Percentiles rank a stretch among this genome's conserved stretches.
Conservation (phyloP, 306 rosid genomes). For the Urtica urens region DNA sequence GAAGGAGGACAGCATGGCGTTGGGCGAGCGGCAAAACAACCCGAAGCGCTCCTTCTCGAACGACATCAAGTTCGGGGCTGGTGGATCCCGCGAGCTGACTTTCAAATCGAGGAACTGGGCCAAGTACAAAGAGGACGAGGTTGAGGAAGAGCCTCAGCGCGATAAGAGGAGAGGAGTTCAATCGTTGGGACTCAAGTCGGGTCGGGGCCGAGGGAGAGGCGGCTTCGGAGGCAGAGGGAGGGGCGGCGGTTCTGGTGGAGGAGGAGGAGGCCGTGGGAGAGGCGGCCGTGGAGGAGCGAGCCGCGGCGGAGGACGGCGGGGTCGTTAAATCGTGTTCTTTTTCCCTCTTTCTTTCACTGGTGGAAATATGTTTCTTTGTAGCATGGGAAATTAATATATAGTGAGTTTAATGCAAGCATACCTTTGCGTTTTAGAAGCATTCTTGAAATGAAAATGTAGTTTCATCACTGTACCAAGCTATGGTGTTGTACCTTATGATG, state of each 20-base stretch:
- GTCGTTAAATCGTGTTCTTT: neutral
- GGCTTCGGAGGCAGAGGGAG: conserved; percentile 22
- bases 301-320: neutral
- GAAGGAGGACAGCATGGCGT: conserved; percentile 54
- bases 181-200: conserved; percentile 45
- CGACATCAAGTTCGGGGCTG: conserved; percentile 65
- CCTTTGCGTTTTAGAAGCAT: too few species aligned
- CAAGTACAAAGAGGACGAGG: conserved; percentile 55
- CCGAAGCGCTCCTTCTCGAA: conserved; percentile 34
- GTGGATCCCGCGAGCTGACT: conserved; percentile 84
- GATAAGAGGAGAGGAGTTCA: conserved; percentile 59
- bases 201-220: conserved; percentile 27
- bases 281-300: neutral
- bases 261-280: conserved; percentile 24
- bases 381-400: too few species aligned
- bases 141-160: conserved; percentile 25
- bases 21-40: conserved; percentile 76
- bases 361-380: too few species aligned
- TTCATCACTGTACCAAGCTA: too few species aligned
- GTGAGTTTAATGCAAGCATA: too few species aligned
- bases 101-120: conserved; percentile 59
- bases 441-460: too few species aligned
- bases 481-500: too few species aligned
- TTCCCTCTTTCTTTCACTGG: too few species aligned
- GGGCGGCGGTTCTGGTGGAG: conserved; percentile 34